Conservation (phyloP, 2,329 filamentous ascomycete species). For the Exophiala spinifera region DNA sequence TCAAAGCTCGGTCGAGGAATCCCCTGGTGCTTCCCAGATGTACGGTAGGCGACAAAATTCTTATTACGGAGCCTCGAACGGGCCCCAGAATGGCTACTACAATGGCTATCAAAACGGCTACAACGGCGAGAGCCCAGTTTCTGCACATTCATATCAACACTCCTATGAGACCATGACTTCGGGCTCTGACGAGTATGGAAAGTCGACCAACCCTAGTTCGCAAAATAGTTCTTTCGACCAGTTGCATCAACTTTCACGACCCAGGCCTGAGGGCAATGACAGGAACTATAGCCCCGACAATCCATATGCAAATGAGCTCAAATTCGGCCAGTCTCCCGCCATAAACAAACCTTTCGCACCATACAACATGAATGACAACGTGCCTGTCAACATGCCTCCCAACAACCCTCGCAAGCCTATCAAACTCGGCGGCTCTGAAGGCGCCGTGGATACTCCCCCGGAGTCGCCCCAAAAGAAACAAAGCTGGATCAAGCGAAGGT, state of each 20-base stretch:
- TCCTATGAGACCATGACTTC: constrained; percentile 84
- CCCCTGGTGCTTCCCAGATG: constrained; percentile 25
- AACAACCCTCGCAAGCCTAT: constrained; percentile 28
- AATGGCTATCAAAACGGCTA: constrained; percentile 40
- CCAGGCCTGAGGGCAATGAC: constrained; percentile 43
- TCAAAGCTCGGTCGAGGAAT: constrained; percentile 26
- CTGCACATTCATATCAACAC: constrained; percentile 59
- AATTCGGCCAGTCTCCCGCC: constrained; percentile 16
- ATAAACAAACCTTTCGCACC: constrained; percentile 16
- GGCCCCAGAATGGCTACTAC: constrained; percentile 32
- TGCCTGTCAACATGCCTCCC: constrained; percentile 12
- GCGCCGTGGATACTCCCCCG: neutral
- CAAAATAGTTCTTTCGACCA: constrained; percentile 90
- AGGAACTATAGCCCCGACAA: constrained; percentile 36
- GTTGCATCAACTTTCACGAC: constrained; percentile 45
- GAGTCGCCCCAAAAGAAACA: constrained; percentile 62
- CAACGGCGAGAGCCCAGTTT: constrained; percentile 29
- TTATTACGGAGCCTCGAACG: constrained; percentile 10
- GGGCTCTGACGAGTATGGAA: constrained; percentile 67
- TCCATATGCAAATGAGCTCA: constrained; percentile 38
- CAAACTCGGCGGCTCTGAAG: constrained; percentile 22
- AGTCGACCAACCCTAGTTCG: constrained; percentile 86
- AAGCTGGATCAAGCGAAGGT: constrained; percentile 82
- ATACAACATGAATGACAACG: constrained; percentile 20
- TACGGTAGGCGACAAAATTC: constrained; percentile 22